Evolutionary conservation across 345 rosid species (phyloP).

Genomic region (Dipteronia sinensis): DNA sequence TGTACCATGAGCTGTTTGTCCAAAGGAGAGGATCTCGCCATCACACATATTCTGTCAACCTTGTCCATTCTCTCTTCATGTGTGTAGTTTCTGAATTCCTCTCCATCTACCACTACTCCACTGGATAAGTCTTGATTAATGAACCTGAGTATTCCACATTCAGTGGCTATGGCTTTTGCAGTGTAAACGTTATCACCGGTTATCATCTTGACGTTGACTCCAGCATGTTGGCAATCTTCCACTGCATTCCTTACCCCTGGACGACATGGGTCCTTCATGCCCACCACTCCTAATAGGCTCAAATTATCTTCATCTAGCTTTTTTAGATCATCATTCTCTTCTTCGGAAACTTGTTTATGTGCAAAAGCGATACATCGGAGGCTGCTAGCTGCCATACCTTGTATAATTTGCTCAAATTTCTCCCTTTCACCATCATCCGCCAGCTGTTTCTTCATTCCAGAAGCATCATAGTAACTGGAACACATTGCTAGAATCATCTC

Average conservation of each 20-base stretch:
- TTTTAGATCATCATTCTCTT: constrained; percentile 11
- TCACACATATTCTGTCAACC: constrained; percentile 36
- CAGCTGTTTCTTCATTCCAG: neutral
- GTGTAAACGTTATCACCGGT: constrained; percentile 44
- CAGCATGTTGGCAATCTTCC: constrained; percentile 35
- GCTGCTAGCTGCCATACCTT: constrained; percentile 38
- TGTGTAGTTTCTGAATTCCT: constrained; percentile 29
- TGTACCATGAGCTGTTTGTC: constrained; percentile 41
- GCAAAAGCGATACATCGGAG: constrained; percentile 21
- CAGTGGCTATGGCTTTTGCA: constrained; percentile 47
- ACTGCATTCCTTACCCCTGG: constrained; percentile 38
- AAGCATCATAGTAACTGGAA: neutral
- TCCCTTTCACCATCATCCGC: constrained; percentile 11
- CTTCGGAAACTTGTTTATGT: constrained; percentile 18
- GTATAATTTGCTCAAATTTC: constrained; percentile 31
- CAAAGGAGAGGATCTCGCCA: constrained; percentile 29
- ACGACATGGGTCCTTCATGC: constrained; percentile 46
- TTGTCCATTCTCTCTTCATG: constrained; percentile 28
- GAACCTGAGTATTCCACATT: constrained; percentile 37
- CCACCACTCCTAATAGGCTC: constrained; percentile 34
- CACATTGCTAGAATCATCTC: neutral
- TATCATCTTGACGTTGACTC: constrained; percentile 45
- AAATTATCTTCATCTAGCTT: constrained; percentile 40
- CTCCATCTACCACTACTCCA: constrained; percentile 36
- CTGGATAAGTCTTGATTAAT: neutral